Percentiles rank a stretch among this genome's conserved stretches.
Conservation (phyloP, 805 yeast genomes). For the Saccharomycopsis malanga region DNA sequence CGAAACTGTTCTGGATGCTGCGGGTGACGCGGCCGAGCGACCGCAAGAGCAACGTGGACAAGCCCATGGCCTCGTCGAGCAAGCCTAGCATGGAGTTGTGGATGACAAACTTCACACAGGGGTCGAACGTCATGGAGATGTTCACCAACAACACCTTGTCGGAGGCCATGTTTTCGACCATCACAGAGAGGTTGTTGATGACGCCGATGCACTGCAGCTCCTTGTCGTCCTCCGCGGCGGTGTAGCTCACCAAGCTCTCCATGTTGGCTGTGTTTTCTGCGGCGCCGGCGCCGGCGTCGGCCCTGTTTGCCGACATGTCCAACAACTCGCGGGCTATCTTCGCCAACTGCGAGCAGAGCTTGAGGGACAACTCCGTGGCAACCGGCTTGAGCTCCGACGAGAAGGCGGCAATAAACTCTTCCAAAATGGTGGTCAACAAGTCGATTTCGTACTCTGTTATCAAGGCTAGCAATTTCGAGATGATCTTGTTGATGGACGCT, state of each 20-base stretch:
- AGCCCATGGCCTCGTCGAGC: conserved; percentile 55
- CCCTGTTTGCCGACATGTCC: conserved; percentile 32
- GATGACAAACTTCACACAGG: conserved; percentile 53
- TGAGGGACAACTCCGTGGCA: conserved; percentile 57
- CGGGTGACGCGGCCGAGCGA: conserved; percentile 45
- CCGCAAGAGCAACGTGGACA: conserved; percentile 44
- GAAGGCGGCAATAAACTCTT: conserved; percentile 85
- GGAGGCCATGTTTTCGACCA: conserved; percentile 58
- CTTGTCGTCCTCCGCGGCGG: conserved; percentile 48
- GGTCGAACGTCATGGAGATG: conserved; percentile 47
- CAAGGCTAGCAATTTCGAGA: conserved; percentile 69
- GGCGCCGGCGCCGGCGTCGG: conserved; percentile 34
- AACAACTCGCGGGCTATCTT: conserved; percentile 48
- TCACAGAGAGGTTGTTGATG: conserved; percentile 65
- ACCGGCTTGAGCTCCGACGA: conserved; percentile 85
- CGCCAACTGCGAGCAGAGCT: conserved; percentile 55
- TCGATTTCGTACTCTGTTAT: conserved; percentile 83
- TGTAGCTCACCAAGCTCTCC: conserved; percentile 30
- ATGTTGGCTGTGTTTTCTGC: conserved; percentile 3
- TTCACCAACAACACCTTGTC: conserved; percentile 26
- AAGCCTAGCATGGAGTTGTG: conserved; percentile 53
- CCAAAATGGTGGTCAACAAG: conserved; percentile 83
- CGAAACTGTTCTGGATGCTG: conserved; percentile 35
- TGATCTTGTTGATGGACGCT: conserved; percentile 66
- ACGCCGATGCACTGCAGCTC: conserved; percentile 64